These are phyloP conservation scores for Gliomastix tumulicola DNA, from an alignment of 2,329 filamentous ascomycete species.

Conservation along the genomic window DNA sequence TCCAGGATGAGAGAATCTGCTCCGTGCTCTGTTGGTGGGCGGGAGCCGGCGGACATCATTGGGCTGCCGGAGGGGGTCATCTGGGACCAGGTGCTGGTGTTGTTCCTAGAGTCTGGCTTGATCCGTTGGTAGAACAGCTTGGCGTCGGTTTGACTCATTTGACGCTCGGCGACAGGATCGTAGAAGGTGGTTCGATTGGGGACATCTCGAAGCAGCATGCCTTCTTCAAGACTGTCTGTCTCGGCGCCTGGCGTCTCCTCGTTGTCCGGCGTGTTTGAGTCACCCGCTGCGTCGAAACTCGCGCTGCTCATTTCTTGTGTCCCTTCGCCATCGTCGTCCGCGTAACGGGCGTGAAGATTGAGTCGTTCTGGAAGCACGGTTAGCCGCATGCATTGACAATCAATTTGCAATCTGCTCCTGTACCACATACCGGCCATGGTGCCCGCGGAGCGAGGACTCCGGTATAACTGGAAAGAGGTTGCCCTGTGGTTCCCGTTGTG, in stretches of 20 bases:
- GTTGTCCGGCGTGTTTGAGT: slow-evolving; percentile 5
- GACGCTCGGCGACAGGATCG: slow-evolving; percentile 87
- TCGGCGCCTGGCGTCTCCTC: slow-evolving; percentile 12
- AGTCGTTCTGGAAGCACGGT: too few relatives aligned
- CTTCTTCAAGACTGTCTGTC: slow-evolving; percentile 34
- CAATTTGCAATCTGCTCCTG: too few relatives aligned
- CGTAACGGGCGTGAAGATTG: too few relatives aligned
- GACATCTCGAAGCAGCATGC: slow-evolving; percentile 54
- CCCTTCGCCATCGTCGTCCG: too few relatives aligned
- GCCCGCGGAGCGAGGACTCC: too few relatives aligned
- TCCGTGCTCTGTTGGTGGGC: slow-evolving; percentile 25
- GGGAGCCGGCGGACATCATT: slow-evolving; percentile 26
- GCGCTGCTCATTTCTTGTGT: too few relatives aligned
- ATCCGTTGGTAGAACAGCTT: slow-evolving; percentile 94
- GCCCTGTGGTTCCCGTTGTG: too few relatives aligned
- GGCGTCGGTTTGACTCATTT: slow-evolving; percentile 88
- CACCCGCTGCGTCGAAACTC: slow-evolving; percentile 11
- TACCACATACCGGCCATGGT: too few relatives aligned
- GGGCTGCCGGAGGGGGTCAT: slow-evolving; percentile 40
- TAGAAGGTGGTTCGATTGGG: slow-evolving; percentile 78
- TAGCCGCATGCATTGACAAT: too few relatives aligned
- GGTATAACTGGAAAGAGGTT: too few relatives aligned
- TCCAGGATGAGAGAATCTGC: slow-evolving; percentile 25
- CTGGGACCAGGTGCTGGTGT: slow-evolving; percentile 28
- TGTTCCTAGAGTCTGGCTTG: slow-evolving; percentile 40